Evolutionary conservation across 495 filamentous ascomycete species (phyloP).

Genomic region (Hypoxylon intermedium): DNA sequence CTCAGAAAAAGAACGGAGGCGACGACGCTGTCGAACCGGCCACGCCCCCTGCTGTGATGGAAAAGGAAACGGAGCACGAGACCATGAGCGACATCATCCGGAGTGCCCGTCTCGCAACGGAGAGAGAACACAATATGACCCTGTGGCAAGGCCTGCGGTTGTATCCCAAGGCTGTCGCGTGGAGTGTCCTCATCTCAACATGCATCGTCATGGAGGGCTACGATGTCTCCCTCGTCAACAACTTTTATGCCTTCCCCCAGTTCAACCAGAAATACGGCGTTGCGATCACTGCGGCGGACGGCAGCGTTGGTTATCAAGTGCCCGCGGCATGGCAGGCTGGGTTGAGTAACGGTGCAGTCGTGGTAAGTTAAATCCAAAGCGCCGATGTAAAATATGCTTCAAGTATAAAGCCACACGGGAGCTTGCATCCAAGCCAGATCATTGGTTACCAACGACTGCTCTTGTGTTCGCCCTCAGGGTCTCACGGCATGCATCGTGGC

Average conservation of each 20-base stretch:
- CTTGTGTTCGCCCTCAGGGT: conserved; percentile 1
- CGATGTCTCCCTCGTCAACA: conserved; percentile 65
- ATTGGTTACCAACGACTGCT: background rate
- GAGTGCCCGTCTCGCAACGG: conserved; percentile 54
- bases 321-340: conserved; percentile 79
- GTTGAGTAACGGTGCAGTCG: conserved; percentile 65
- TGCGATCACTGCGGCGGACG: conserved; percentile 51
- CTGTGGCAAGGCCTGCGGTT: conserved; percentile 59
- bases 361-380: conserved; percentile 48
- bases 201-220: conserved; percentile 73
- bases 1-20: conserved; percentile 16
- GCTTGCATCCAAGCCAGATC: background rate
- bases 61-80: conserved; percentile 35
- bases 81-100: conserved; percentile 52
- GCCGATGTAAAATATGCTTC: background rate
- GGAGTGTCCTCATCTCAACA: conserved; percentile 67
- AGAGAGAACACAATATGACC: conserved; percentile 64
- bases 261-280: conserved; percentile 77
- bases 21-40: conserved; percentile 16
- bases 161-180: conserved; percentile 64
- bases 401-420: conserved; percentile 4
- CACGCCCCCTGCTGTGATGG: conserved; percentile 23
- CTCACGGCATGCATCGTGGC: background rate
- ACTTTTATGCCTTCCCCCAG: conserved; percentile 63
- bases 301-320: conserved; percentile 66